Evolutionary conservation across 805 yeast genomes (phyloP), one percentile per base, ranked within the genome.

Genomic region (Huiozyma sinensis): DNA sequence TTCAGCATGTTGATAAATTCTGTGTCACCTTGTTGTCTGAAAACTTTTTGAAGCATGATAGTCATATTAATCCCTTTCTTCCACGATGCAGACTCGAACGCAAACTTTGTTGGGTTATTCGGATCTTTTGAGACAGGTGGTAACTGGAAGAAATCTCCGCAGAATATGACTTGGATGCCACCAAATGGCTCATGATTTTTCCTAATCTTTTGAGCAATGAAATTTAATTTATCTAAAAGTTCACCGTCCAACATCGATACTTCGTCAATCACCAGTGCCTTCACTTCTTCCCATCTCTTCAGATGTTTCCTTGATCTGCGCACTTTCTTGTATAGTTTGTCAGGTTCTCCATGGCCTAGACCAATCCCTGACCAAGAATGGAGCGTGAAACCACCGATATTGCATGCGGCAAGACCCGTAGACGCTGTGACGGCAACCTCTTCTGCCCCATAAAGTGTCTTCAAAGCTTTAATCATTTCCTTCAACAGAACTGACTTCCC

Each of bases 81-180:
- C 98, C 98, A 92, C 28, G 77, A 64, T 3, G 66, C 58, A 7
- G 87, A 72, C 54, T 88, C 83, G 56, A 92, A 92, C 47, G 95
- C 82, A 57, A 82, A 92, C 12, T 40, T 17, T 1, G 44, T 29
- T 6, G 32, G 36, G 24, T 30, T 29, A 7, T 34, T 33, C 24
- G 58, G 63, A 36, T 66, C 69, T 24, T 69, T 69, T 8, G 72
- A 67, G 6, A 92, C 94, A 0, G 98, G 98, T 1, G 98, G 98
- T 38, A 92, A 69, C 65, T 92, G 98, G 63, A 83, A 89, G 59
- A 90, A 89, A 64, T 92, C 98, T n/a, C 98, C 98, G 4, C 95
- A 83, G 33, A 89, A 64, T 9, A 92, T 76, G 11, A 92, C 52
- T 56, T 92, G 98, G 38, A 92, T 81, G 0, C 98, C 98, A 5